Base-by-base conservation (phyloP, 768 basidiomycete species). In the Obba rivulosa region DNA sequence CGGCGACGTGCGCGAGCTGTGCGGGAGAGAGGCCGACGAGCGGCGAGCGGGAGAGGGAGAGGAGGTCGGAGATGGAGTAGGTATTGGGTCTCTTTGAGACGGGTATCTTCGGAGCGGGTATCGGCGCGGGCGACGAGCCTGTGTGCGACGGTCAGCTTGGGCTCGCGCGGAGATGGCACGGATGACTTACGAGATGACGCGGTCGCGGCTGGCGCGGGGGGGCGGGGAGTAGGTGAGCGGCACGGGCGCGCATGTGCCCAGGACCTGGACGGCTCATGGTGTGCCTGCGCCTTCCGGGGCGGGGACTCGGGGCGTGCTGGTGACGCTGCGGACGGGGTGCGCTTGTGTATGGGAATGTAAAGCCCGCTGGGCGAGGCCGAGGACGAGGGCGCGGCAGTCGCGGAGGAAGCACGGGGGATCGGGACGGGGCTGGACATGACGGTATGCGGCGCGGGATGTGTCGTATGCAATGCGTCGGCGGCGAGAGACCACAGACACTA, bases 391-490 rank as follows among this genome's bases (percentile, higher is more conserved):
- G 45, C 18, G 28, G 44, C 21, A 21, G 17, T 13, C 17, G 28
- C 17, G 20, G 31, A 20, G 17, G 44, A 46, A 16, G 49, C 8
- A 43, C 43, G 45, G 36, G 54, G 53, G 50, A 60, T 51, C 38
- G 56, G 50, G 23, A 56, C 51, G 18, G 59, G 59, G 52, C 52
- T 55, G 48, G 56, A 60, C 58, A 60, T 58, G 17, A 24, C 41
- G n/a, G 17, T 28, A 41, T 4, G 34, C 25, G 4, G 14, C 2
- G 22, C 20, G 31, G 18, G n/a, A 14, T 9, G 38, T 25, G 38
- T 23, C 3, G 46, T 11, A 24, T 39, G 14, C 10, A 23, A 40
- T 22, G 25, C 8, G 21, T 21, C 16, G 31, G 28, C 28, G 5
- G 5, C 28, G 28, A 31, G 28, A 31, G 28, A 31, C 28, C 28